These are phyloP conservation scores for Stachybotrys elegans DNA, from an alignment of 2,329 filamentous ascomycete species.

Conservation along the genomic window DNA sequence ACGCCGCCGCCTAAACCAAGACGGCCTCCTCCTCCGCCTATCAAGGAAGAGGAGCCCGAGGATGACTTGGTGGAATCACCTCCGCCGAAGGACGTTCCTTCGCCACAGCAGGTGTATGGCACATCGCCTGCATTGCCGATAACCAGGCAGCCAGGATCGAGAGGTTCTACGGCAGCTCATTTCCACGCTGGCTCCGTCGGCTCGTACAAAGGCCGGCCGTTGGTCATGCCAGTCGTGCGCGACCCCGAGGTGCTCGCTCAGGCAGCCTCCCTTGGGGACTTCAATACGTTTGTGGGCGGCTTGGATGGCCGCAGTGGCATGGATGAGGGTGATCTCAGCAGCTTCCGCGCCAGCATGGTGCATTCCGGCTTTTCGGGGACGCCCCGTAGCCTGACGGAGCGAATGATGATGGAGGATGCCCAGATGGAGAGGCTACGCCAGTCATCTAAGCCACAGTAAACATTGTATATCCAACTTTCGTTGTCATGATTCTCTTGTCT, in stretches of 20 bases:
- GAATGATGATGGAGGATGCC: slow-evolving; percentile 44
- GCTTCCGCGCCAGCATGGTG: slow-evolving; percentile 36
- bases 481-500: no score
- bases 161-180: slow-evolving; percentile 23
- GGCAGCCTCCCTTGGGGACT: slow-evolving; percentile 41
- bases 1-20: slow-evolving; percentile 22
- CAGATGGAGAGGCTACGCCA: slow-evolving; percentile 25
- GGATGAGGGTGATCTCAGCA: slow-evolving; percentile 39
- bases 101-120: slow-evolving; percentile 28
- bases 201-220: slow-evolving; percentile 49
- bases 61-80: slow-evolving; percentile 20
- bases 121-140: slow-evolving; percentile 41
- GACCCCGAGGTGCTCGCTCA: slow-evolving; percentile 43
- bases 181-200: slow-evolving; percentile 39
- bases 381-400: slow-evolving; percentile 43
- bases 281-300: slow-evolving; percentile 48
- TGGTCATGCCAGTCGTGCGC: slow-evolving; percentile 47
- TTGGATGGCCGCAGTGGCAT: slow-evolving; percentile 46
- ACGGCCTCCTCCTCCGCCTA: slow-evolving; percentile 17
- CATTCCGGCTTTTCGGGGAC: slow-evolving; percentile 35
- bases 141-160: slow-evolving; percentile 19
- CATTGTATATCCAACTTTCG: no score
- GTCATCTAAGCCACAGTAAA: no score
- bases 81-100: slow-evolving; percentile 9
- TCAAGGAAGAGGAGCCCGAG: slow-evolving; percentile 28